phyloP scores from a whole-genome alignment of 2,329 filamentous ascomycete genomes.

The Aspergillus pseudoterreus region DNA sequence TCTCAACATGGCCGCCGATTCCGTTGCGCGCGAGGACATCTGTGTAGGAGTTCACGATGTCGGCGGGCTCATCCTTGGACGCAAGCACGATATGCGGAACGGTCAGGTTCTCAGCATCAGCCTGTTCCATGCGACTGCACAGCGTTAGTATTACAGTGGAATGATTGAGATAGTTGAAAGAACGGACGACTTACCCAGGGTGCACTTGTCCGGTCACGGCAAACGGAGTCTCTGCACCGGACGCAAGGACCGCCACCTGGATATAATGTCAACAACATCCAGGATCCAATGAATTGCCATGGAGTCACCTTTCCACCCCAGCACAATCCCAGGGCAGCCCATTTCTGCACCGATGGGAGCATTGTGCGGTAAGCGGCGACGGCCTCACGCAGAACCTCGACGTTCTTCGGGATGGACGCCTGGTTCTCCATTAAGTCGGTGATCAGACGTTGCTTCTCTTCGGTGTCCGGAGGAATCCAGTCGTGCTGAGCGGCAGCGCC shows the following conservation, averaged over 20 bases:
- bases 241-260: constrained; percentile 36
- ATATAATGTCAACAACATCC: not conserved
- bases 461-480: constrained; percentile 60
- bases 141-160: constrained; percentile 2
- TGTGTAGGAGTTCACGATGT: constrained; percentile 52
- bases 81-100: constrained; percentile 62
- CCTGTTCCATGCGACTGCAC: constrained; percentile 44
- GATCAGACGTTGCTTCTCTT: constrained; percentile 61
- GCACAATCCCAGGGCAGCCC: constrained; percentile 64
- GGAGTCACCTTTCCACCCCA: constrained; percentile 65
- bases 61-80: constrained; percentile 60
- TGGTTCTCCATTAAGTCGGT: constrained; percentile 53
- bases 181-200: constrained; percentile 23
- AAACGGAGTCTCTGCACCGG: constrained; percentile 54
- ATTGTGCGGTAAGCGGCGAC: constrained; percentile 48
- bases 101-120: constrained; percentile 58
- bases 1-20: constrained; percentile 59
- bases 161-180: constrained; percentile 6
- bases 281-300: no score
- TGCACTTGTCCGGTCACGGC: constrained; percentile 32
- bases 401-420: constrained; percentile 27
- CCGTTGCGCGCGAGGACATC: constrained; percentile 47
- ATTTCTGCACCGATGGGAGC: constrained; percentile 55
- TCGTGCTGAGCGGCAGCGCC: constrained; percentile 37
- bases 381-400: constrained; percentile 29